Base-by-base conservation (phyloP, 371 early-diverging fungal species). In the Funneliformis caledonium region DNA sequence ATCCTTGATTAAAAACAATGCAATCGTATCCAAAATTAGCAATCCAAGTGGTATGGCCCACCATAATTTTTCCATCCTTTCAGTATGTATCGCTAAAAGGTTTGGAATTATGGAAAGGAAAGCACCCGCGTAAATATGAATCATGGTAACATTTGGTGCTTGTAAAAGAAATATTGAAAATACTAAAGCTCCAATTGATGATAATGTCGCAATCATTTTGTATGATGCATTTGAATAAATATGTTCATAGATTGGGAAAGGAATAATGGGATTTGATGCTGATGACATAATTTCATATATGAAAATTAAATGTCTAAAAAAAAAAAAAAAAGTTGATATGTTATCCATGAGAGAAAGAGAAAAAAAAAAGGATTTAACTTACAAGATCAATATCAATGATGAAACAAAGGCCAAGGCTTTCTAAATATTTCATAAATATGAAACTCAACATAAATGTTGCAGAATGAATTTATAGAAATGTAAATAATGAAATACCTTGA, bases 201-300 rank as follows among this genome's bases (percentile, higher is more conserved):
- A 37, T 79, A 79, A n/a, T 11, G 79, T 69, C 59, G 79, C 68
- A 26, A 79, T 52, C 62, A 59, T 50, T 19, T 69, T 69, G 69
- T 37, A 79, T 37, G 70, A 59, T 56, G 59, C 59, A 69, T 43
- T 10, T 37, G 79, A 69, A 16, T 31, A 52, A 56, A 31, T 43
- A 37, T 43, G 22, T 43, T 64, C 52, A 48, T 56, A 59, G 31
- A 43, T 67, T 16, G 79, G 67, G 26, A 69, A 33, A 8, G 64
- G 78, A 47, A 77, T 65, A 65, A 26, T 33, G 1, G 47, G 45
- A 76, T n/a, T 42, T 64, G 19, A n/a, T 42, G 62, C 11, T 22
- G 37, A n/a, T 61, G 8, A 52, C 47, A 61, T 50, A 10, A 78
- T 26, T 11, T 50, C 65, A 43, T 78, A 67, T 31, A 78, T 26